phyloP scores from a whole-genome alignment of 1,284 basidiomycete species.

The Leucoagaricus sp. region DNA sequence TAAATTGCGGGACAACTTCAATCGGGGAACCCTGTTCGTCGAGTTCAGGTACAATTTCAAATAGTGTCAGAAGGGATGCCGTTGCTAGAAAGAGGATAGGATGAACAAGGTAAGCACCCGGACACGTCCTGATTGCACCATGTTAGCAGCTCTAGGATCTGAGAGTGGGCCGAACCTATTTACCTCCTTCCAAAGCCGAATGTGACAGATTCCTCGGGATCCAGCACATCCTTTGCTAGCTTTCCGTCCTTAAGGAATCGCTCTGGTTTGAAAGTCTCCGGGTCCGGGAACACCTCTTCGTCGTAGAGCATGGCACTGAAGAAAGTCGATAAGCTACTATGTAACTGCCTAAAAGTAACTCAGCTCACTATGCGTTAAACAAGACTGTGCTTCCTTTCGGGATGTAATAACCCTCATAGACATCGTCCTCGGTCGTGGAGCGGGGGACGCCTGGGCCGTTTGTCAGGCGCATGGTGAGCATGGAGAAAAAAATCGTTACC shows the following conservation, averaged over 20 bases:
- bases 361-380: slow-evolving; percentile 10
- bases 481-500: not conserved
- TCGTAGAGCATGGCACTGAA: slow-evolving; percentile 17
- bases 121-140: slow-evolving; percentile 4
- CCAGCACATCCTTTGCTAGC: not conserved
- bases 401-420: slow-evolving; percentile 12
- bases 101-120: slow-evolving; percentile 12
- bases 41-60: slow-evolving; percentile 13
- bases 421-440: slow-evolving; percentile 3
- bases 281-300: slow-evolving; percentile 10
- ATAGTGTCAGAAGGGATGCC: not conserved
- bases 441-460: not conserved
- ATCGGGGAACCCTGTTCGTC: slow-evolving; percentile 26
- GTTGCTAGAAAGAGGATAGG: slow-evolving; percentile 1
- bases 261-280: slow-evolving; percentile 10
- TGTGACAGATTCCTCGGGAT: slow-evolving; percentile 2
- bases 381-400: slow-evolving; percentile 3
- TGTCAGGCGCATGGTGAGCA: not conserved
- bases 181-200: slow-evolving; percentile 18
- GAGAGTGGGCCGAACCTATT: not conserved
- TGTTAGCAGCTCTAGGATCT: not conserved
- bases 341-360: not conserved
- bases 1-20: slow-evolving; percentile 16
- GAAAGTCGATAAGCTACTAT: not conserved
- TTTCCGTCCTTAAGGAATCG: slow-evolving; percentile 12